phyloP scores from a whole-genome alignment of 805 yeast species.

The Cyberlindnera maclurae region DNA sequence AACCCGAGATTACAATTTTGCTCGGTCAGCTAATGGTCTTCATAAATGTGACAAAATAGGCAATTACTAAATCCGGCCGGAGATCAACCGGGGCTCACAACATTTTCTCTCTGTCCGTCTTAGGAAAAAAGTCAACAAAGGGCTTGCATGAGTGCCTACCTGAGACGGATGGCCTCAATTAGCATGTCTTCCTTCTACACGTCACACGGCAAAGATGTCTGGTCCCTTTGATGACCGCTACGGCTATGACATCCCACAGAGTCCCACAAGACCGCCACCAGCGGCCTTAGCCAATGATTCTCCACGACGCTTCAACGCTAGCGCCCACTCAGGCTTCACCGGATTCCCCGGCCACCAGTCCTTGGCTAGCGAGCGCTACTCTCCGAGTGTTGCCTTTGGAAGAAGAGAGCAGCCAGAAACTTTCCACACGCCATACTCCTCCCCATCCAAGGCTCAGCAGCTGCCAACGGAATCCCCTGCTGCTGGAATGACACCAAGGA shows the following conservation, averaged over 20 bases:
- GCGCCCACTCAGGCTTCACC: slow-evolving; percentile 8
- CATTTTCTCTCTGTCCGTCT: too few species aligned
- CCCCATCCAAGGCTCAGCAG: slow-evolving; percentile 25
- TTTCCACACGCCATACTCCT: slow-evolving; percentile 22
- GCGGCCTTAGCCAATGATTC: slow-evolving; percentile 16
- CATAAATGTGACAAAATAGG: too few species aligned
- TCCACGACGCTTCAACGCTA: slow-evolving; percentile 16
- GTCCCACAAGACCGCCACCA: slow-evolving; percentile 19
- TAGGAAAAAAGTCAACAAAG: too few species aligned
- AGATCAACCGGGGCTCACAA: too few species aligned
- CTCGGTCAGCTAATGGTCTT: too few species aligned
- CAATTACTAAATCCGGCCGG: too few species aligned
- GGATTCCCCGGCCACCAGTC: slow-evolving; percentile 12
- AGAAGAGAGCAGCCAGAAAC: slow-evolving; percentile 22
- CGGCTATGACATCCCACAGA: slow-evolving; percentile 6
- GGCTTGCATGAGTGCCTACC: too few species aligned
- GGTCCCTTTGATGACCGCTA: slow-evolving; percentile 26
- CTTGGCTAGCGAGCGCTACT: slow-evolving; percentile 25
- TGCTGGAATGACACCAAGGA: slow-evolving; percentile 43
- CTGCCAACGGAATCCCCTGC: slow-evolving; percentile 14
- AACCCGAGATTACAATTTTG: too few species aligned
- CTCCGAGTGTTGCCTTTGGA: slow-evolving; percentile 37
- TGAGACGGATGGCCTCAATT: too few species aligned
- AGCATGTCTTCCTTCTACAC: background rate
- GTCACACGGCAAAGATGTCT: slow-evolving; percentile 10